These are phyloP conservation scores for Kwoniella newhampshirensis DNA, from an alignment of 768 basidiomycete species.

Conservation along the genomic window DNA sequence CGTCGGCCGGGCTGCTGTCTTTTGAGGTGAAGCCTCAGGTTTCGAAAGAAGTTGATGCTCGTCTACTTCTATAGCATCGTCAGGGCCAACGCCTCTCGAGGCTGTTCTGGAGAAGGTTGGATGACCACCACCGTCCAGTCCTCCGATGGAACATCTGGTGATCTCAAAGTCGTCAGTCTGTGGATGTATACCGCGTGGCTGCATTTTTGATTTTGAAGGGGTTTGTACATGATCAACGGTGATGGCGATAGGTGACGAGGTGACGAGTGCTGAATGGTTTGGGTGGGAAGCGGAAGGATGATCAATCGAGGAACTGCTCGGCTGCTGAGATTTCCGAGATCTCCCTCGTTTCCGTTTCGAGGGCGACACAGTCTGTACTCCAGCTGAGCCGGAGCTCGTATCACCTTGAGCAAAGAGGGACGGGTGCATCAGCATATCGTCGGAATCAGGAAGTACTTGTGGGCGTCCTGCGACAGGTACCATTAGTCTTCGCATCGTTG, in stretches of 20 bases:
- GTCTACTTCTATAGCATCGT: constrained; percentile 22
- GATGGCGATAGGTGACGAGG: neutral
- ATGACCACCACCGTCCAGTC: neutral
- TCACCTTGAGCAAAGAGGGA: neutral
- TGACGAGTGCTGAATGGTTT: neutral
- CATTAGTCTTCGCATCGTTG: too few relatives aligned
- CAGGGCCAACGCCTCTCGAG: neutral
- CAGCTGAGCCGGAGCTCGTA: neutral
- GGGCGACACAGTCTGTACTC: neutral
- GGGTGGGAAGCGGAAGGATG: constrained; percentile 5
- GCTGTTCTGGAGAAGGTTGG: neutral
- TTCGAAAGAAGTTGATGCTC: constrained; percentile 2
- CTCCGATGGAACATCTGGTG: neutral
- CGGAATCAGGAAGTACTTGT: neutral
- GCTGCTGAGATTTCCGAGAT: constrained; percentile 11
- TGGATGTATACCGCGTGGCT: neutral
- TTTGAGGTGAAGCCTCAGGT: constrained; percentile 1
- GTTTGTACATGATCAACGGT: neutral
- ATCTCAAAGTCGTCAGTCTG: constrained; percentile 13
- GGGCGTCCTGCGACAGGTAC: neutral
- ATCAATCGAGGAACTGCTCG: constrained; percentile 13
- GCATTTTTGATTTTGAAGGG: neutral
- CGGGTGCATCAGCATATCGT: neutral
- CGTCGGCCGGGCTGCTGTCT: constrained; percentile 4
- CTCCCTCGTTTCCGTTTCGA: constrained; percentile 17